Conservation (phyloP, 2,329 filamentous ascomycete genomes). For the Sclerotinia trifoliorum region DNA sequence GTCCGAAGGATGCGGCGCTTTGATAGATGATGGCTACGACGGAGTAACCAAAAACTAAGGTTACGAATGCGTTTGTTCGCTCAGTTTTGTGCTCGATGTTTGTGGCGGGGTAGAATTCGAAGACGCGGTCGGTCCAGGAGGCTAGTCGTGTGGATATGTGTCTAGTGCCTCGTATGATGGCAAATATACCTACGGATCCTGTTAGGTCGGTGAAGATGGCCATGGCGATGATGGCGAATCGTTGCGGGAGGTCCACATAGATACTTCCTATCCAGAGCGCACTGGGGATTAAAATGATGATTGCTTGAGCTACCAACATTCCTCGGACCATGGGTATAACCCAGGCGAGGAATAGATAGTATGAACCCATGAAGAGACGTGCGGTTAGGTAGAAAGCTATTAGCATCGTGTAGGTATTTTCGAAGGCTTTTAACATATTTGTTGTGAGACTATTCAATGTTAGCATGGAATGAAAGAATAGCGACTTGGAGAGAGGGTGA, state of each 20-base stretch:
- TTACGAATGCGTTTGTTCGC: slow-evolving; percentile 62
- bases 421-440: slow-evolving; percentile 59
- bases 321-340: slow-evolving; percentile 57
- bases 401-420: slow-evolving; percentile 56
- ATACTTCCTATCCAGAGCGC: slow-evolving; percentile 61
- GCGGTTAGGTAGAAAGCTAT: slow-evolving; percentile 61
- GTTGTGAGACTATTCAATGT: slow-evolving; percentile 51
- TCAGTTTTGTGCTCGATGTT: slow-evolving; percentile 68
- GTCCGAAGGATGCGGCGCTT: slow-evolving; percentile 49
- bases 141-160: slow-evolving; percentile 31
- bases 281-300: slow-evolving; percentile 48
- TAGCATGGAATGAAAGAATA: not conserved
- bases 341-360: slow-evolving; percentile 48
- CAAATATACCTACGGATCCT: slow-evolving; percentile 46
- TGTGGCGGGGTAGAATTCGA: slow-evolving; percentile 60
- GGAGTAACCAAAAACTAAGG: slow-evolving; percentile 63
- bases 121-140: slow-evolving; percentile 40
- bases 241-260: slow-evolving; percentile 53
- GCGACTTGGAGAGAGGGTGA: not conserved
- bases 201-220: slow-evolving; percentile 56
- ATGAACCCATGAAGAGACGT: slow-evolving; percentile 52
- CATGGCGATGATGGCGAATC: slow-evolving; percentile 55
- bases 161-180: slow-evolving; percentile 41
- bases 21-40: slow-evolving; percentile 63
- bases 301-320: slow-evolving; percentile 52